phyloP scores from a whole-genome alignment of 495 filamentous ascomycete species.

The Barbatosphaeria neglecta region DNA sequence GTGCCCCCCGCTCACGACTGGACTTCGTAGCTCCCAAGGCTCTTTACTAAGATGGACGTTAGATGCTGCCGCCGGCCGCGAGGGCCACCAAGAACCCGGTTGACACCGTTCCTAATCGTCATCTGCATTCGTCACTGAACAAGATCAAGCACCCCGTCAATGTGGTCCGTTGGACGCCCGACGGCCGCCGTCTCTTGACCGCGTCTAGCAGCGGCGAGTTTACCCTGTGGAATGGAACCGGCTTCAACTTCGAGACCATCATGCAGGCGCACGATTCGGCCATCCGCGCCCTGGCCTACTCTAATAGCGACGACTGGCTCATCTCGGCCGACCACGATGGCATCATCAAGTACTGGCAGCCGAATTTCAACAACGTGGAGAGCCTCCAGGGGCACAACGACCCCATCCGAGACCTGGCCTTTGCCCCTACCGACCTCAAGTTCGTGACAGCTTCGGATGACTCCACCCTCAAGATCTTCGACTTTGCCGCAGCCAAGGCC shows the following conservation, averaged over 20 bases:
- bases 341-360: slow-evolving; percentile 96
- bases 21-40: no score
- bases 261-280: slow-evolving; percentile 95
- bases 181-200: slow-evolving; percentile 81
- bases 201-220: slow-evolving; percentile 95
- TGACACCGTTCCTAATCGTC: slow-evolving; percentile 77
- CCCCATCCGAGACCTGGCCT: slow-evolving; percentile 82
- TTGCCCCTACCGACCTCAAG: slow-evolving; percentile 84
- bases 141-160: slow-evolving; percentile 97
- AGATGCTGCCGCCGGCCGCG: slow-evolving; percentile 83
- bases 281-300: slow-evolving; percentile 78
- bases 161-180: slow-evolving; percentile 95
- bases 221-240: slow-evolving; percentile 96
- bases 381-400: slow-evolving; percentile 83
- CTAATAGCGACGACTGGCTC: slow-evolving; percentile 92
- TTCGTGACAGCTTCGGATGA: slow-evolving; percentile 96
- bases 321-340: slow-evolving; percentile 92
- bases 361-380: slow-evolving; percentile 98
- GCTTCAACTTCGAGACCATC: slow-evolving; percentile 98
- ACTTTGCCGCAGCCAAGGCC: slow-evolving; percentile 76
- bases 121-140: slow-evolving; percentile 89
- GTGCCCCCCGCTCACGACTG: no score
- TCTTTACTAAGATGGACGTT: slow-evolving; percentile 8
- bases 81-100: slow-evolving; percentile 57
- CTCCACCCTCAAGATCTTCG: slow-evolving; percentile 84